These are phyloP conservation scores for Vinca minor DNA, from an alignment of 257 asterid species.

Conservation along the genomic window DNA sequence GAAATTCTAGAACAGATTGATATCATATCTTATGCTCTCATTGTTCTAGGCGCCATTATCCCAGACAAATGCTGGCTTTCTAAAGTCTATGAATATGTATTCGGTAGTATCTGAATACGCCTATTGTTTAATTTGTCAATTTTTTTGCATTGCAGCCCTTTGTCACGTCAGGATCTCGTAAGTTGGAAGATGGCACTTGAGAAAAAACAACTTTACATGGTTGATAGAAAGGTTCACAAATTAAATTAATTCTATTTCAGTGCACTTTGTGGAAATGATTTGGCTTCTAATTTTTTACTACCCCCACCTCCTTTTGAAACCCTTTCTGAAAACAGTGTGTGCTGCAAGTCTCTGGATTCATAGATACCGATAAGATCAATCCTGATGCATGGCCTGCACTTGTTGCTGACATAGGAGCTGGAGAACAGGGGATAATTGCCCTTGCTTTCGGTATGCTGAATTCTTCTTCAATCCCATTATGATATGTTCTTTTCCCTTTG, in stretches of 20 bases:
- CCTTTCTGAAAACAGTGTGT: conserved; percentile 39
- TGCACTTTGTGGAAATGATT: not conserved
- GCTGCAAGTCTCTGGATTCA: conserved; percentile 86
- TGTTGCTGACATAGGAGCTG: conserved; percentile 77
- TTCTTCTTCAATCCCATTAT: not conserved
- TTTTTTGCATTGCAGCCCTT: no score
- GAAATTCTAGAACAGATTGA: not conserved
- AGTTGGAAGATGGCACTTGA: conserved; percentile 98
- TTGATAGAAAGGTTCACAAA: conserved; percentile 55
- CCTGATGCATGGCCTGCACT: conserved; percentile 99
- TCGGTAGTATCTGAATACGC: conserved; percentile 12
- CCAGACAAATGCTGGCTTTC: not conserved
- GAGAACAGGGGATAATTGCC: conserved; percentile 83
- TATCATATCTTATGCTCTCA: not conserved
- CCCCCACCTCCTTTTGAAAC: conserved; percentile 13
- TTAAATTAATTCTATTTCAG: conserved; percentile 5
- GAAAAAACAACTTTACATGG: conserved; percentile 75
- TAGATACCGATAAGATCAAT: conserved; percentile 80
- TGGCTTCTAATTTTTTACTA: conserved; percentile 12
- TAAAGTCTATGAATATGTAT: not conserved
- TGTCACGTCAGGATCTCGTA: conserved; percentile 96
- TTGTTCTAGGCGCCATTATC: not conserved
- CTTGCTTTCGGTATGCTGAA: conserved; percentile 73
- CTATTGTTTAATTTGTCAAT: conserved; percentile 6
- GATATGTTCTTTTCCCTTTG: conserved; percentile 11